Evolutionary conservation across 306 rosid species (phyloP).

Genomic region (Medicago lupulina): DNA sequence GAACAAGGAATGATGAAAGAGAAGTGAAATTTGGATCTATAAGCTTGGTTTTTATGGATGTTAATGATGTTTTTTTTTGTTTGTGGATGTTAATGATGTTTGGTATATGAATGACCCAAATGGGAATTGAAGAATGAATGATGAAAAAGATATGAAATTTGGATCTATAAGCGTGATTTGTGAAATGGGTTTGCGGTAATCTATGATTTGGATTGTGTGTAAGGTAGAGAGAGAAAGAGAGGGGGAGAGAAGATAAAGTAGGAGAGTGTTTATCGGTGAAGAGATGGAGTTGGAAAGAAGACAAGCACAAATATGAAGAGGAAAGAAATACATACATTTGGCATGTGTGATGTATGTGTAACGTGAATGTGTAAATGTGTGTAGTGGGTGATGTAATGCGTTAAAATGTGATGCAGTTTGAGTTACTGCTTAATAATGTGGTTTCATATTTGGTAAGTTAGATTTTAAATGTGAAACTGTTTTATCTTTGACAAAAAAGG

Average conservation of each 20-base stretch:
- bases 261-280: constrained; percentile 46
- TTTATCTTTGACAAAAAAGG: too few relatives aligned
- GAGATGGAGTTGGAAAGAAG: constrained; percentile 34
- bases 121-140: constrained; percentile 10
- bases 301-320: constrained; percentile 12
- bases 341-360: constrained; percentile 2
- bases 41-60: neutral
- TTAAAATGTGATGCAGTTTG: neutral
- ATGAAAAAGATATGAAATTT: constrained; percentile 36
- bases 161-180: constrained; percentile 43
- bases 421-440: neutral
- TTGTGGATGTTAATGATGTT: neutral
- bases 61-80: too few relatives aligned
- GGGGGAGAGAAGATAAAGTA: constrained; percentile 52
- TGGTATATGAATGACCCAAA: constrained; percentile 29
- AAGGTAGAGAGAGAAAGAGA: constrained; percentile 4
- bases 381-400: constrained; percentile 24
- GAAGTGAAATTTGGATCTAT: constrained; percentile 46
- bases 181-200: constrained; percentile 28
- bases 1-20: constrained; percentile 6
- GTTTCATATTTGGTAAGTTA: neutral
- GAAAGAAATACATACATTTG: constrained; percentile 34
- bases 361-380: constrained; percentile 5
- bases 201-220: neutral
- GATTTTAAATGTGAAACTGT: too few relatives aligned